These are phyloP conservation scores for Mycotypha africana DNA, from an alignment of 371 early-diverging fungal genomes.

Conservation along the genomic window DNA sequence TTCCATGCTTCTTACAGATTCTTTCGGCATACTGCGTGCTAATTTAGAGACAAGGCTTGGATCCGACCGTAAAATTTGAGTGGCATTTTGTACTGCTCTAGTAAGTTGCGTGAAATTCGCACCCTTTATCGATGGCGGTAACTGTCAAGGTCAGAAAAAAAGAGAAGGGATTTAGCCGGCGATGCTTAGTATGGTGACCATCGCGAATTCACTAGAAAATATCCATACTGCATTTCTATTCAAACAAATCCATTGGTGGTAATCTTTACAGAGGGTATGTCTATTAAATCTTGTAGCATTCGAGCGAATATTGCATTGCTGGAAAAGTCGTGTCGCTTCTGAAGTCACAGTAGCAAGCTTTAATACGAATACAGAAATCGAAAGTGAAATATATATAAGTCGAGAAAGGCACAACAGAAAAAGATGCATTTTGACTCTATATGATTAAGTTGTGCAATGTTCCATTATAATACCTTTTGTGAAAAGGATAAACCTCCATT, in stretches of 20 bases:
- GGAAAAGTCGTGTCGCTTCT: slow-evolving; percentile 20
- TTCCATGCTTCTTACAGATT: too few relatives aligned
- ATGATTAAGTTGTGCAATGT: too few relatives aligned
- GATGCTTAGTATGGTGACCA: background rate
- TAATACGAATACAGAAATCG: too few relatives aligned
- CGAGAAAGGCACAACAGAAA: too few relatives aligned
- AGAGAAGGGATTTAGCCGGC: background rate
- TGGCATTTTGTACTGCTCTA: slow-evolving; percentile 11
- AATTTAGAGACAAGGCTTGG: slow-evolving; percentile 5
- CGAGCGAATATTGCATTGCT: slow-evolving; percentile 12
- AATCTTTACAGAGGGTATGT: slow-evolving; percentile 3
- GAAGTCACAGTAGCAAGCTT: slow-evolving; percentile 16
- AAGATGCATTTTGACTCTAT: too few relatives aligned
- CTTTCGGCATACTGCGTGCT: slow-evolving; percentile 6
- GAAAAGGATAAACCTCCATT: too few relatives aligned
- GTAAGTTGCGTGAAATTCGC: slow-evolving; percentile 7
- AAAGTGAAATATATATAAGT: too few relatives aligned
- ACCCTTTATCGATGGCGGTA: slow-evolving; percentile 10
- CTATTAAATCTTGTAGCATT: slow-evolving; percentile 4
- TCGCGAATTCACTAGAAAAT: background rate
- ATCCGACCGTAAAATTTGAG: slow-evolving; percentile 5
- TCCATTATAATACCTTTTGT: too few relatives aligned
- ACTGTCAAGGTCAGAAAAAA: background rate
- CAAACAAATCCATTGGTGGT: slow-evolving; percentile 13
- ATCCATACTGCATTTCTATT: slow-evolving; percentile 12